phyloP scores from a whole-genome alignment of 768 basidiomycete species.

The Phanerochaete carnosa region DNA sequence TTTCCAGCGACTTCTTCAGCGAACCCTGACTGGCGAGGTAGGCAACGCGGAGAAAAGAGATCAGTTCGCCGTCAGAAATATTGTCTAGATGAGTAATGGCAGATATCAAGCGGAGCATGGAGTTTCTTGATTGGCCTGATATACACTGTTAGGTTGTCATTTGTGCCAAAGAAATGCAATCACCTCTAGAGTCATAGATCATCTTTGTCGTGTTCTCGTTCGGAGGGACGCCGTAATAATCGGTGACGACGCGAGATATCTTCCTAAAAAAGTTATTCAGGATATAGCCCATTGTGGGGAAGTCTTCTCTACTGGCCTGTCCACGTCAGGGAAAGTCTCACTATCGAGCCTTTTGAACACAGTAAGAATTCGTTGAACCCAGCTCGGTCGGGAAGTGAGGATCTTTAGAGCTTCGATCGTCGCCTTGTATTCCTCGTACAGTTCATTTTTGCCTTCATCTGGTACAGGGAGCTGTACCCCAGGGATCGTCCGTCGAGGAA shows the following conservation, averaged over 20 bases:
- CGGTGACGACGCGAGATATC: neutral
- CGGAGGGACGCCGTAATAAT: neutral
- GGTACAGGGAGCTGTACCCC: neutral
- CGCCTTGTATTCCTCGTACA: neutral
- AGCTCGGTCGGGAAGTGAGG: neutral
- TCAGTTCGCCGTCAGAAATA: neutral
- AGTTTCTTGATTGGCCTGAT: neutral
- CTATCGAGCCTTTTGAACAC: neutral
- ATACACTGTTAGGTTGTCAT: neutral
- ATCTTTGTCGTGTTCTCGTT: neutral
- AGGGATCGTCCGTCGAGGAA: slow-evolving; percentile 11
- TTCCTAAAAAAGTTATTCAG: neutral
- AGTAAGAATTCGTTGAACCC: neutral
- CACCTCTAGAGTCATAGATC: neutral
- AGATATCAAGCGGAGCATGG: neutral
- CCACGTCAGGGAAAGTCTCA: neutral
- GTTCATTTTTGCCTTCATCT: neutral
- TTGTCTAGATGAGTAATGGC: neutral
- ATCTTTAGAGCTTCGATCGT: slow-evolving; percentile 1
- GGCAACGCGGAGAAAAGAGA: neutral
- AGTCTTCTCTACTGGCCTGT: neutral
- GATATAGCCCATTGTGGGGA: neutral
- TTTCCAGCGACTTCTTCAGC: neutral
- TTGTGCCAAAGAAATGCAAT: neutral
- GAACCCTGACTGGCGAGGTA: neutral